Evolutionary conservation across 2,329 filamentous ascomycete genomes (phyloP), one percentile per base, ranked within the genome.

Genomic region (Elsinoe ampelina): DNA sequence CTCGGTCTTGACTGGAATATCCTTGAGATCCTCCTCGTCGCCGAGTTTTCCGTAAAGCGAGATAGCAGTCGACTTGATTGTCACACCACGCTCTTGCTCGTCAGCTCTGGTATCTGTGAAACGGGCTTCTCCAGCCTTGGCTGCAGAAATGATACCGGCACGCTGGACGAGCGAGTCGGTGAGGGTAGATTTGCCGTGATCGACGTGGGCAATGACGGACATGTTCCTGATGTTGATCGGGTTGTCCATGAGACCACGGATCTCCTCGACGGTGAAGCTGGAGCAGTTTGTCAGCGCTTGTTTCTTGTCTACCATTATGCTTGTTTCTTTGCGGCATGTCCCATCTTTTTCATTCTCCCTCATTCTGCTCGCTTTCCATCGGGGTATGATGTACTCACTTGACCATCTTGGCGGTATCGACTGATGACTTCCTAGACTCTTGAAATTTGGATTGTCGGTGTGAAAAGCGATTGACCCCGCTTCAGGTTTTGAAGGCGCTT

Each of bases 191-290:
- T 98, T 98, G 82, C 93, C 93, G 85, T 98, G 93, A 79, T 98
- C 93, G 85, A 98, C 83, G 82, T 98, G 93, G 77, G 93, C 93
- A 89, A 97, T 97, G 77, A 98, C 93, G 80, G 90, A 96, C 92
- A 96, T 97, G 85, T 97, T 97, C 72, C 83, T 80, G 76, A 85
- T 84, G 76, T 84, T 85, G 71, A 75, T 75, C 64, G 87, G 84
- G 78, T 85, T 85, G 83, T 89, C 86, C 86, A 87, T 88, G 73
- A 87, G 77, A 70, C 61, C 67, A 76, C 86, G 85, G 76, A 90
- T 87, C 84, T 85, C 91, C 75, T 97, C 92, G 79, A 96, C 86
- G 73, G 93, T 97, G 86, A 97, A 97, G 86, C 91, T 96, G 73
- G 73, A 74, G 62, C 60, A 64, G 65, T 69, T 64, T 67, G 75